Evolutionary conservation across 139 green algal genomes (phyloP).

Genomic region (Volvox africanus): DNA sequence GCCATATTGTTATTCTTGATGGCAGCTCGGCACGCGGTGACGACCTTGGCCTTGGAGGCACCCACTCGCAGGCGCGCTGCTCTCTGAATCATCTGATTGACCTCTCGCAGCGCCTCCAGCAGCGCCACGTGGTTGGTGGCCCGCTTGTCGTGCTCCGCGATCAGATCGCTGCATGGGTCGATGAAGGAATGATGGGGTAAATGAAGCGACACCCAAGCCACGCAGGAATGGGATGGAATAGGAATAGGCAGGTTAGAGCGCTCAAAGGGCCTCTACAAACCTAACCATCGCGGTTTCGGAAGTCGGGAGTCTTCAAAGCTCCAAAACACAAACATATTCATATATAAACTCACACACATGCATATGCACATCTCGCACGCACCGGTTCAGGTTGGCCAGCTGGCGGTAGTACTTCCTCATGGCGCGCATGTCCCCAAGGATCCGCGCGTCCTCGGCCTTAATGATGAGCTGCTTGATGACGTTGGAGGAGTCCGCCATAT

Average conservation of each 20-base stretch:
- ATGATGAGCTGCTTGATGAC: constrained; percentile 74
- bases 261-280: too few species aligned
- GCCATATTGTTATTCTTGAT: constrained; percentile 79
- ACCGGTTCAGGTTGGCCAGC: constrained; percentile 79
- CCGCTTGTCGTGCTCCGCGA: constrained; percentile 78
- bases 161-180: constrained; percentile 68
- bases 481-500: constrained; percentile 73
- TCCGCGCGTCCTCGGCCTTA: constrained; percentile 80
- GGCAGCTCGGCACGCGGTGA: constrained; percentile 72
- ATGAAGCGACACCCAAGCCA: too few species aligned
- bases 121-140: constrained; percentile 77
- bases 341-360: too few species aligned
- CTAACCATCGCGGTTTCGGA: too few species aligned
- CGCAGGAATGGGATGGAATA: too few species aligned
- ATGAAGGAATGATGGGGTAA: background rate
- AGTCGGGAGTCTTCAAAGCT: too few species aligned
- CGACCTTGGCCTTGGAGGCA: constrained; percentile 61
- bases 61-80: constrained; percentile 75
- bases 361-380: background rate
- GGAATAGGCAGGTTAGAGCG: too few species aligned
- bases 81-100: constrained; percentile 86
- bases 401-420: constrained; percentile 61
- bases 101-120: constrained; percentile 70
- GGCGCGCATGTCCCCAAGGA: constrained; percentile 74
- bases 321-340: too few species aligned